Base-by-base conservation (phyloP, 2,329 filamentous ascomycete species). In the Trichoderma sp. region DNA sequence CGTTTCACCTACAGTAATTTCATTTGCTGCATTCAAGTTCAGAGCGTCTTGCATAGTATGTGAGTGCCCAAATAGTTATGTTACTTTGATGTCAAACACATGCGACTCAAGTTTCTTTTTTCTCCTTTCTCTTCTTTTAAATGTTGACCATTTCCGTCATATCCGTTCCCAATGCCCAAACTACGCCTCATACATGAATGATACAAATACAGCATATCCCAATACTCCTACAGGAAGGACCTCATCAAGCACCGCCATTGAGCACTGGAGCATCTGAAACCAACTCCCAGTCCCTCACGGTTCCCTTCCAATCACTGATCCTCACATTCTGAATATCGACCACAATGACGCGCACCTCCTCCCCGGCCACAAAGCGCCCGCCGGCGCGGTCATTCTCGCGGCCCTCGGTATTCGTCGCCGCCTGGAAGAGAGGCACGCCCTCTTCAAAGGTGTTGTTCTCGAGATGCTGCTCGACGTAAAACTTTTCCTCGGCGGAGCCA, bases 301-400 rank as follows among this genome's bases (percentile, higher is more conserved):
- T 88, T n/a, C 95, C 94, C 82, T 97, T 97, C 91, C 92, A 97
- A 78, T 97, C 95, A 71, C 92, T 93, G 74, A 96, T 96, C 74
- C 93, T 86, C 58, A 95, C 93, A 76, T 94, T 92, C 73, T 86
- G 87, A 73, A 98, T 92, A 73, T 86, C 87, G 8, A 98, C 95
- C 6, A 94, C 87, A 37, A 98, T 92, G 7, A 97, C 94, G 58
- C 91, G 86, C 2, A 96, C 93, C 76, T 95, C 91, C 75, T 93
- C 91, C 3, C 90, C 92, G 42, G 90, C 90, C 50, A 97, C 87
- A 78, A 93, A 92, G 75, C 86, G 89, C 75, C 86, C 85, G 37
- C 85, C 81, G 8, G 25, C 22, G 0, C 88, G 82, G 3, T 84
- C 86, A 71, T 85, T 86, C 52, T 81, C 80, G 13, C 73, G 5